phyloP scores from a whole-genome alignment of 805 yeast genomes.

The Alloascoidea hylecoeti region DNA sequence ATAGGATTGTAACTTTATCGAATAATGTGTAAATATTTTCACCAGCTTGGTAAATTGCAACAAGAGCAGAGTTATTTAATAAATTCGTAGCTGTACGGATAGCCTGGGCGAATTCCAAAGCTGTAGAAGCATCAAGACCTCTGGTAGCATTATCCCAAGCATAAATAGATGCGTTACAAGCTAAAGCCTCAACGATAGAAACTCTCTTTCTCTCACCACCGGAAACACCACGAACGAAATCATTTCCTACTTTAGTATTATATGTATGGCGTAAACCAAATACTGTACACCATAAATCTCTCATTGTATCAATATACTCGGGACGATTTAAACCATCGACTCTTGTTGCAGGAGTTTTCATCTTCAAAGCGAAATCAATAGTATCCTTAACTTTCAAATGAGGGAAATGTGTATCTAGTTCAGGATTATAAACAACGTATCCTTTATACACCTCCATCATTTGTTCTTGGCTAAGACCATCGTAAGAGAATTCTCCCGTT shows the following conservation, averaged over 20 bases:
- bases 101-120: constrained; percentile 36
- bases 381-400: constrained; percentile 66
- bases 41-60: constrained; percentile 34
- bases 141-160: constrained; percentile 78
- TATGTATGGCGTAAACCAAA: constrained; percentile 50
- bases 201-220: constrained; percentile 85
- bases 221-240: constrained; percentile 56
- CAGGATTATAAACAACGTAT: constrained; percentile 26
- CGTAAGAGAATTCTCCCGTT: constrained; percentile 44
- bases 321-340: constrained; percentile 29
- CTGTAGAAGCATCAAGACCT: constrained; percentile 61
- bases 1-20: constrained; percentile 30
- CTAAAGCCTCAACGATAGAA: constrained; percentile 64
- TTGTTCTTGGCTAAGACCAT: constrained; percentile 43
- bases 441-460: constrained; percentile 44
- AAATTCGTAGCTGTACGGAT: constrained; percentile 26
- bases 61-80: constrained; percentile 25
- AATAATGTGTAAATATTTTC: constrained; percentile 32
- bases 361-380: constrained; percentile 51
- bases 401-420: constrained; percentile 60
- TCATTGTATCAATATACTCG: constrained; percentile 31
- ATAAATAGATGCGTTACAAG: constrained; percentile 46
- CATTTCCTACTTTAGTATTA: constrained; percentile 46
- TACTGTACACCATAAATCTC: constrained; percentile 34
- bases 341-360: constrained; percentile 48